Conservation (phyloP, 805 yeast species). For the Cyberlindnera mycetangii region DNA sequence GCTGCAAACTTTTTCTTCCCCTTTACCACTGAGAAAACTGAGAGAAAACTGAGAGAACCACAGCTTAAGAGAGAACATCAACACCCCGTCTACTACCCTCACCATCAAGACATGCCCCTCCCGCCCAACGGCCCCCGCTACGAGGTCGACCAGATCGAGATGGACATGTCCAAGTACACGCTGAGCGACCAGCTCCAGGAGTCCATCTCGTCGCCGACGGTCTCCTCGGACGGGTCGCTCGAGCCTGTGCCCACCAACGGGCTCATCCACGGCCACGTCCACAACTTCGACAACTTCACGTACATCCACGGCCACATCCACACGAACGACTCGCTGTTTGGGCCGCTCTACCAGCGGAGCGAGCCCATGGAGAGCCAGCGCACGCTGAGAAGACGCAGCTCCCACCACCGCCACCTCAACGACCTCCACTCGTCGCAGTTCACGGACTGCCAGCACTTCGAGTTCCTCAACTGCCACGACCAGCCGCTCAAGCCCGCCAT, state of each 20-base stretch:
- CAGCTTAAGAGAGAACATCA: too few relatives aligned
- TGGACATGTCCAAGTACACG: slow-evolving; percentile 14
- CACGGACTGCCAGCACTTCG: slow-evolving; percentile 40
- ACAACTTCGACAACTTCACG: slow-evolving; percentile 57
- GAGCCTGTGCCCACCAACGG: too few relatives aligned
- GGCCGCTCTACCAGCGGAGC: not conserved
- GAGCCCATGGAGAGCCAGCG: not conserved
- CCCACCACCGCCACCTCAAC: slow-evolving; percentile 22
- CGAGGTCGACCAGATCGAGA: slow-evolving; percentile 10
- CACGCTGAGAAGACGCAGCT: slow-evolving; percentile 6
- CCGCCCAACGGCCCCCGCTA: slow-evolving; percentile 1
- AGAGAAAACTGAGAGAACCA: too few relatives aligned
- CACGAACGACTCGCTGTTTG: slow-evolving; percentile 27
- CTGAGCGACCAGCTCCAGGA: slow-evolving; percentile 3
- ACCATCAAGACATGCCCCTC: not conserved
- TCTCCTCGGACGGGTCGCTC: not conserved
- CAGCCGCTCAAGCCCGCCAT: slow-evolving; percentile 18
- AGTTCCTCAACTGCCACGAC: slow-evolving; percentile 38
- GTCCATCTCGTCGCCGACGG: not conserved
- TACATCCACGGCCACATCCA: slow-evolving; percentile 71
- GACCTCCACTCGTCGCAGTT: slow-evolving; percentile 21
- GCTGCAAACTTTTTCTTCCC: too few relatives aligned
- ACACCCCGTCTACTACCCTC: not conserved
- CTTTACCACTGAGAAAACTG: too few relatives aligned
- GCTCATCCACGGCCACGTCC: slow-evolving; percentile 66